These are phyloP conservation scores for Mycosarcoma mackinlayi DNA, from an alignment of 1,284 basidiomycete species.

Conservation along the genomic window DNA sequence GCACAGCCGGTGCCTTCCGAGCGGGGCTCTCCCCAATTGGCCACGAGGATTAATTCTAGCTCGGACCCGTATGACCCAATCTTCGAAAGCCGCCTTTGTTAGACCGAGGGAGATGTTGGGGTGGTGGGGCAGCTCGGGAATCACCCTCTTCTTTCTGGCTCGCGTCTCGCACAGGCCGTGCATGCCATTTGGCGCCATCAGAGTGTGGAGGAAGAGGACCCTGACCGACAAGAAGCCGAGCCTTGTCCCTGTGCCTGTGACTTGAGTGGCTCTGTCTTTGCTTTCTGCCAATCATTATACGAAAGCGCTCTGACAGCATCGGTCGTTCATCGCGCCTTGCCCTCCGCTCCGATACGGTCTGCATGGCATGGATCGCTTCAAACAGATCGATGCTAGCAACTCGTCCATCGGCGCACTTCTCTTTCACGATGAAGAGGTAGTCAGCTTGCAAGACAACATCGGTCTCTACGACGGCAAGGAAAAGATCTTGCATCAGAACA, in stretches of 20 bases:
- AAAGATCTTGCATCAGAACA: conserved; percentile 80
- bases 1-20: conserved; percentile 25
- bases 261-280: too few relatives aligned
- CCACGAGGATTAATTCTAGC: conserved; percentile 6
- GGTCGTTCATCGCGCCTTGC: neutral
- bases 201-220: conserved; percentile 10
- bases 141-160: too few relatives aligned
- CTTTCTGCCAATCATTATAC: too few relatives aligned
- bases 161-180: conserved; percentile 7
- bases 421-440: conserved; percentile 57
- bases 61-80: neutral
- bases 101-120: neutral
- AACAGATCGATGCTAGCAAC: conserved; percentile 56
- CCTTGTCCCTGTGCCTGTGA: too few relatives aligned
- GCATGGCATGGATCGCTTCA: conserved; percentile 59
- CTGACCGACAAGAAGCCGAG: neutral
- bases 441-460: conserved; percentile 57
- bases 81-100: conserved; percentile 2
- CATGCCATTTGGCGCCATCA: neutral
- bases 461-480: conserved; percentile 73
- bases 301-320: too few relatives aligned
- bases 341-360: neutral
- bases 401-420: conserved; percentile 58
- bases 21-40: conserved; percentile 10
- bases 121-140: too few relatives aligned